Conservation (phyloP, 1,284 basidiomycete species). For the Sporisorium scitamineum region DNA sequence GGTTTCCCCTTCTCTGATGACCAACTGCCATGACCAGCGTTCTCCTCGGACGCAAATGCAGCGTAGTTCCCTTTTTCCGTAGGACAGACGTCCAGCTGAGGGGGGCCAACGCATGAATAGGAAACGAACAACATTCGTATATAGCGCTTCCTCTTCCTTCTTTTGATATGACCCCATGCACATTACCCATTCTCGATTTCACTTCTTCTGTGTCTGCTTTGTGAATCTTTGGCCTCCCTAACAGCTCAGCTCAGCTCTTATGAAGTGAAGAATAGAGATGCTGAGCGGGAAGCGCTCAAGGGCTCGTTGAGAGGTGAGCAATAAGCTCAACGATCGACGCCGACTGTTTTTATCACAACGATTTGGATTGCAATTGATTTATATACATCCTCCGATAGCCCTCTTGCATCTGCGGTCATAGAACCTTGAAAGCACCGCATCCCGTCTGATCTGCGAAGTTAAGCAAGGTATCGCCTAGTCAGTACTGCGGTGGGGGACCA, state of each 20-base stretch:
- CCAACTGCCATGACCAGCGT: not conserved
- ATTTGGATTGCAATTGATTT: too few species aligned
- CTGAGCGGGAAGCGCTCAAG: too few species aligned
- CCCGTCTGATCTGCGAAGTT: constrained; percentile 83
- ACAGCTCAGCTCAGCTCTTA: too few species aligned
- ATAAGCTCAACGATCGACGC: too few species aligned
- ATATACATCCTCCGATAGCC: too few species aligned
- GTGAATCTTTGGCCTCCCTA: not conserved
- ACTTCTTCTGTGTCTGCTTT: not conserved
- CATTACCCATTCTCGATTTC: constrained; percentile 11
- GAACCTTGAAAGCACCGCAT: constrained; percentile 83
- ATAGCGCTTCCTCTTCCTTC: constrained; percentile 18
- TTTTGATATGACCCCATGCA: constrained; percentile 38
- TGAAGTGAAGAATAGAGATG: too few species aligned
- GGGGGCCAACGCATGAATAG: constrained; percentile 2
- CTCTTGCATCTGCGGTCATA: constrained; percentile 77
- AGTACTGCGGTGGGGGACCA: constrained; percentile 87
- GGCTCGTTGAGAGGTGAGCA: too few species aligned
- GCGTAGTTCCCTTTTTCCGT: not conserved
- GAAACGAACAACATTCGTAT: constrained; percentile 13
- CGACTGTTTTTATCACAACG: too few species aligned
- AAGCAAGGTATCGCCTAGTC: constrained; percentile 82
- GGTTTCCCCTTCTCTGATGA: not conserved
- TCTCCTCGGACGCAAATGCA: not conserved
- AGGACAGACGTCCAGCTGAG: not conserved